Evolutionary conservation across 169 alveolate species (phyloP).

Genomic region (Cryptosporidium felis): DNA sequence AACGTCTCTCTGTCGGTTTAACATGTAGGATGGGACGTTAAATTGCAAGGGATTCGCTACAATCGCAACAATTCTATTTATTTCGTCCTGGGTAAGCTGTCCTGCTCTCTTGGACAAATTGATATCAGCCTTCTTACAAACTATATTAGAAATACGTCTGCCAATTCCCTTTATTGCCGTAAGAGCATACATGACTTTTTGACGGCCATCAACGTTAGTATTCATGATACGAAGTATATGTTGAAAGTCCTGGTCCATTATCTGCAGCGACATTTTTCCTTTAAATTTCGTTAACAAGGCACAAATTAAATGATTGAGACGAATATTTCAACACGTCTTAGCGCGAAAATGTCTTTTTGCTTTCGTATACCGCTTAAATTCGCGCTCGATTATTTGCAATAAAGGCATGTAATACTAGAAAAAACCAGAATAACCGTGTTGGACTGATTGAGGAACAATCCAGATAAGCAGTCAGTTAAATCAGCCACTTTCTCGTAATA

Average conservation of each 20-base stretch:
- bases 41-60: constrained; percentile 92
- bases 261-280: constrained; percentile 73
- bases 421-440: too few relatives aligned
- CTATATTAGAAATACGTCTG: constrained; percentile 95
- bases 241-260: constrained; percentile 91
- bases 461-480: too few relatives aligned
- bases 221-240: constrained; percentile 97
- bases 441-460: too few relatives aligned
- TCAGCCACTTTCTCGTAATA: too few relatives aligned
- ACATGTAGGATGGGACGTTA: constrained; percentile 98
- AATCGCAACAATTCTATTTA: constrained; percentile 89
- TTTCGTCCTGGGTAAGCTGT: constrained; percentile 94
- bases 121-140: constrained; percentile 96
- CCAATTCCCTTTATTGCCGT: constrained; percentile 98
- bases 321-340: constrained; percentile 16
- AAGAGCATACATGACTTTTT: constrained; percentile 95
- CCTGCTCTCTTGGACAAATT: constrained; percentile 98
- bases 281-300: constrained; percentile 6
- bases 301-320: background rate
- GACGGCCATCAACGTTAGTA: constrained; percentile 99
- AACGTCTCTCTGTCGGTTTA: constrained; percentile 95
- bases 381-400: too few relatives aligned
- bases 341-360: constrained; percentile 68
- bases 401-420: too few relatives aligned
- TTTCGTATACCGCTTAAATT: too few relatives aligned